Percentiles rank a stretch among this genome's conserved stretches.
Conservation (phyloP, 306 rosid genomes). For the Lupinus albus region DNA sequence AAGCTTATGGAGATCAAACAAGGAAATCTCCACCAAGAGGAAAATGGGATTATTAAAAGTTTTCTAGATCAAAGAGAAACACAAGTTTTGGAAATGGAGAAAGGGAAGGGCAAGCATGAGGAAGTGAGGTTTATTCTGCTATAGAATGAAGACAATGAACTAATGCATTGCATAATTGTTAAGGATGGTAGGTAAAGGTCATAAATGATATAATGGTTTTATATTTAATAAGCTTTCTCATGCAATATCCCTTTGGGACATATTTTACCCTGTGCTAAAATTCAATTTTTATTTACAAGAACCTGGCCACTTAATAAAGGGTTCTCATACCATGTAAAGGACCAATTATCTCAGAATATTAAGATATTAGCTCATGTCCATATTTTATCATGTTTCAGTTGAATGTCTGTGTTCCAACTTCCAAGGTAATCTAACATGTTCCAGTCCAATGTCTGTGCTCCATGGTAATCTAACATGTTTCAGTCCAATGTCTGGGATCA, state of each 20-base stretch:
- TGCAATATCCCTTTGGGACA: background rate
- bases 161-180: background rate
- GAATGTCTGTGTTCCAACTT: too few relatives aligned
- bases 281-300: background rate
- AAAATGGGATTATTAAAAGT: background rate
- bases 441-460: too few relatives aligned
- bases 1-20: background rate
- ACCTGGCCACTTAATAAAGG: background rate
- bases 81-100: background rate
- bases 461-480: too few relatives aligned
- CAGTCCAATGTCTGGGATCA: too few relatives aligned
- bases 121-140: conserved; percentile 4
- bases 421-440: too few relatives aligned
- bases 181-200: background rate
- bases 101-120: background rate
- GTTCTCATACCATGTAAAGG: background rate
- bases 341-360: background rate
- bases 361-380: too few relatives aligned
- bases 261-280: background rate
- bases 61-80: background rate
- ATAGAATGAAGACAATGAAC: background rate
- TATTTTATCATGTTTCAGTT: too few relatives aligned
- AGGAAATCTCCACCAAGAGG: too few relatives aligned
- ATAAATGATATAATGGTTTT: background rate
- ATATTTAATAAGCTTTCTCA: background rate